Percentiles rank a stretch among this genome's conserved stretches.
Conservation (phyloP, 2,329 filamentous ascomycete genomes). For the Colletotrichum salicis region DNA sequence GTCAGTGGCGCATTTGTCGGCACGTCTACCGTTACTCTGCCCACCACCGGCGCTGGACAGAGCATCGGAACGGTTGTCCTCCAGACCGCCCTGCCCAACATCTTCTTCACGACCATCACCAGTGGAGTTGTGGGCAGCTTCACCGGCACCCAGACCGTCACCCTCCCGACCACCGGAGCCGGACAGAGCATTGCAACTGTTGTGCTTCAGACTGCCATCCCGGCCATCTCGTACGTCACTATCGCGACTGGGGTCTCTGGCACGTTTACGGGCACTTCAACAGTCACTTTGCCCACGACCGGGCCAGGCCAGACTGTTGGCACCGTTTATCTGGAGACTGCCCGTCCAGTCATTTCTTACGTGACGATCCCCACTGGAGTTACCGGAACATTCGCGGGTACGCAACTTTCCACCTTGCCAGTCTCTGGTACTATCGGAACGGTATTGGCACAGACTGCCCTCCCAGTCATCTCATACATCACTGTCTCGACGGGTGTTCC, state of each 20-base stretch:
- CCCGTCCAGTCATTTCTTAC: neutral
- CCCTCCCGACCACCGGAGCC: neutral
- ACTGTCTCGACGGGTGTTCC: neutral
- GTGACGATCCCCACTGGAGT: neutral
- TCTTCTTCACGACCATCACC: neutral
- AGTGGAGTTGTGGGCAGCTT: neutral
- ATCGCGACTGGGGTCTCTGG: neutral
- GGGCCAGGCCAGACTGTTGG: neutral
- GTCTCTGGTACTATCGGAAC: neutral
- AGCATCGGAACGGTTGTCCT: neutral
- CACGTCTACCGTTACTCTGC: neutral
- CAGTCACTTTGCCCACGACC: neutral
- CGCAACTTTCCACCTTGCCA: neutral
- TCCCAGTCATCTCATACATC: neutral
- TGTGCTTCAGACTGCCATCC: neutral
- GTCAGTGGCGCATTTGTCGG: constrained; percentile 5
- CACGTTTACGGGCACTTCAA: neutral
- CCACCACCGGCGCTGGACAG: neutral
- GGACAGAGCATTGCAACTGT: neutral
- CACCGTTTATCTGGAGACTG: neutral
- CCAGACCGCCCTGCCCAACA: neutral
- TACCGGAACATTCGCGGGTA: neutral
- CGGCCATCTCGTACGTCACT: neutral
- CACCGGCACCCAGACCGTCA: neutral
- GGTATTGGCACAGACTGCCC: neutral